phyloP scores from a whole-genome alignment of 176 grass and related monocot genomes.

The Aegilops tauschii region DNA sequence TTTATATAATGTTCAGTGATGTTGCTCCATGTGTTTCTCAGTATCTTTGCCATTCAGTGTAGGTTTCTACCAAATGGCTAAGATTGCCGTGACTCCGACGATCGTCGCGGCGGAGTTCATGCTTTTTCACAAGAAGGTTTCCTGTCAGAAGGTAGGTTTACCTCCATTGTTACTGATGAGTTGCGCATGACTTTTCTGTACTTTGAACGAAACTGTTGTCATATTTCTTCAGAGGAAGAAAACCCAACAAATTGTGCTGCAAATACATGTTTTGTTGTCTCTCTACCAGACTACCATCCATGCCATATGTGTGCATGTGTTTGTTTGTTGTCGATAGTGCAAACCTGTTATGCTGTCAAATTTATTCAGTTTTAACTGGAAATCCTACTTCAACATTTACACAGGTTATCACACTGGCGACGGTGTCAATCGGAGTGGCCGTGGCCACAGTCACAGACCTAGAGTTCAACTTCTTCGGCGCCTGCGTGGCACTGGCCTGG shows the following conservation, averaged over 20 bases:
- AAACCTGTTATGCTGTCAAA: not conserved
- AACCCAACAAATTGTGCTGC: not conserved
- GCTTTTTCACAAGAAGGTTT: slow-evolving; percentile 79
- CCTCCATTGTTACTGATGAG: not conserved
- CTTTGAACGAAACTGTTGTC: not conserved
- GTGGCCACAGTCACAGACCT: slow-evolving; percentile 88
- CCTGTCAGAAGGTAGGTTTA: slow-evolving; percentile 58
- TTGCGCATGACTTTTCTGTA: not conserved
- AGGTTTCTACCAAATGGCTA: slow-evolving; percentile 99
- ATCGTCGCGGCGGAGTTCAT: slow-evolving; percentile 92
- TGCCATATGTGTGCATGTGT: not conserved
- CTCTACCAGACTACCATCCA: slow-evolving; percentile 14
- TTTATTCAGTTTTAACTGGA: not conserved
- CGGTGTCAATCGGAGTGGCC: slow-evolving; percentile 76
- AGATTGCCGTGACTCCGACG: slow-evolving; percentile 93
- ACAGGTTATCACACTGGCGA: slow-evolving; percentile 76
- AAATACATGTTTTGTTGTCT: slow-evolving; percentile 14
- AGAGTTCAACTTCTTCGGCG: slow-evolving; percentile 96
- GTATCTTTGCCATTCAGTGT: slow-evolving; percentile 70
- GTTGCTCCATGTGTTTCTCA: slow-evolving; percentile 5
- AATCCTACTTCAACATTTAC: slow-evolving; percentile 19
- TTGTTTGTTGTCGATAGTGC: not conserved
- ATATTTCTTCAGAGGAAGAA: not conserved
- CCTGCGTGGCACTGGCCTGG: slow-evolving; percentile 86
- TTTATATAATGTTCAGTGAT: not conserved